Base-by-base conservation (phyloP, 2,329 filamentous ascomycete genomes). In the Akanthomyces dipterigenus region DNA sequence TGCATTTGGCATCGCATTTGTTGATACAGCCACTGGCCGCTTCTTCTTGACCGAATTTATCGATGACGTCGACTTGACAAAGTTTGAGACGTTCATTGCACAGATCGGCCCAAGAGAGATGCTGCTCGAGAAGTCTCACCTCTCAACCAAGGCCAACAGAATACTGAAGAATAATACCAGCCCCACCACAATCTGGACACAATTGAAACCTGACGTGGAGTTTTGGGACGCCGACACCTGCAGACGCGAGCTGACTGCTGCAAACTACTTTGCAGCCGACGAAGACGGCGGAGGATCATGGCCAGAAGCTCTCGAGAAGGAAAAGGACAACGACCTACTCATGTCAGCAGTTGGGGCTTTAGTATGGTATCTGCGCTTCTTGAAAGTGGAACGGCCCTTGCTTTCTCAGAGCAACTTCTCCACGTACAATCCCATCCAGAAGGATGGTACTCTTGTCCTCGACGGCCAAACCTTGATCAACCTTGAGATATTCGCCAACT, bases 381-480 rank as follows among this genome's bases (percentile, higher is more conserved):
- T 99, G 63, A 97, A 97, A 77, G 87, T 98, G 26, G 95, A 99
- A 71, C 85, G 87, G 20, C 91, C 90, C 61, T 79, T 98, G 7
- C 80, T 99, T 46, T 96, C 91, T 0, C 89, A 97, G 67, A 89
- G 90, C 65, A 96, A 96, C 71, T 97, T 99, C 70, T 84, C 87
- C 57, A 88, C 87, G 82, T 99, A 99, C 73, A 92, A 89, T 70
- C 95, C 95, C 0, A 98, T 99, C 56, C 84, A 86, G 61, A 89
- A 89, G 69, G 96, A 97, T 71, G 91, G 92, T 14, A 98, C 91
- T 34, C 78, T 99, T 49, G 89, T 99, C 11, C 82, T 99, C 1
- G 95, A 99, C 68, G 95, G 95, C 0, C 95, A 99, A 72, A 98
- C 93, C 24, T 80, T 99, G 67, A 96, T 96, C 79, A 99, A 99